A percentile compares a stretch with the other conserved stretches of the same genome.
Evolutionary conservation across 352 stramenopile species (phyloP).

Genomic region (Thalassiosira pacifica): DNA sequence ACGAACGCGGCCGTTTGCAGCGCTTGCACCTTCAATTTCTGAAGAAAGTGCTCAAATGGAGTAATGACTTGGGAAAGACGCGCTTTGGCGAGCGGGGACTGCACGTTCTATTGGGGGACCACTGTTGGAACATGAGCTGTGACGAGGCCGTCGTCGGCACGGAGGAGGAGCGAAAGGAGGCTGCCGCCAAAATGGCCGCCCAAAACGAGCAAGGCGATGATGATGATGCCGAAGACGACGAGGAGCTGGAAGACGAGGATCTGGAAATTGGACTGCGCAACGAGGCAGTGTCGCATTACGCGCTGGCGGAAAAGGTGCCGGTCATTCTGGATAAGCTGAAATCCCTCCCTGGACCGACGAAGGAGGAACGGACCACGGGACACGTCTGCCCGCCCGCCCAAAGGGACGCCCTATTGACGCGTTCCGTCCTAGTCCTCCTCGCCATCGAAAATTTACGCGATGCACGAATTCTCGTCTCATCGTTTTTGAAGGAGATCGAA

Average conservation of each 20-base stretch:
- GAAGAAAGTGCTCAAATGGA: slow-evolving; percentile 72
- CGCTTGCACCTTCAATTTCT: slow-evolving; percentile 80
- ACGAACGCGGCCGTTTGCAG: slow-evolving; percentile 72
- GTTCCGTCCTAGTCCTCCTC: slow-evolving; percentile 70
- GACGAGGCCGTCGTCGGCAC: slow-evolving; percentile 45
- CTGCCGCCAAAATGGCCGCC: slow-evolving; percentile 17
- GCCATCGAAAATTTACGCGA: slow-evolving; percentile 83
- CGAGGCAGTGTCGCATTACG: slow-evolving; percentile 79
- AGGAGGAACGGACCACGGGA: slow-evolving; percentile 67
- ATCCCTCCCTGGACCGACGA: slow-evolving; percentile 68
- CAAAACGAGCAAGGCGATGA: slow-evolving; percentile 20
- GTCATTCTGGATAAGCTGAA: slow-evolving; percentile 76
- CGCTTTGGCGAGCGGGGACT: slow-evolving; percentile 66
- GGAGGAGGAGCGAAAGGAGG: slow-evolving; percentile 22
- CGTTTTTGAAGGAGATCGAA: slow-evolving; percentile 76
- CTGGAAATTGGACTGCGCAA: slow-evolving; percentile 67
- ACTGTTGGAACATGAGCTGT: slow-evolving; percentile 73
- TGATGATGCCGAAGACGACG: slow-evolving; percentile 44
- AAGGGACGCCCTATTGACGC: slow-evolving; percentile 79
- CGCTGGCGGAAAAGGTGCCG: slow-evolving; percentile 72
- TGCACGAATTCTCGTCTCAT: slow-evolving; percentile 66
- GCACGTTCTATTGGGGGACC: slow-evolving; percentile 72
- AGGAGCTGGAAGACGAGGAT: slow-evolving; percentile 67
- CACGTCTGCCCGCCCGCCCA: slow-evolving; percentile 76
- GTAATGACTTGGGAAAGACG: slow-evolving; percentile 71